Percentiles rank a stretch among this genome's conserved stretches.
These are phyloP conservation scores for Calonectria fujianensis DNA, from an alignment of 2,329 filamentous ascomycete genomes.

Conservation along the genomic window DNA sequence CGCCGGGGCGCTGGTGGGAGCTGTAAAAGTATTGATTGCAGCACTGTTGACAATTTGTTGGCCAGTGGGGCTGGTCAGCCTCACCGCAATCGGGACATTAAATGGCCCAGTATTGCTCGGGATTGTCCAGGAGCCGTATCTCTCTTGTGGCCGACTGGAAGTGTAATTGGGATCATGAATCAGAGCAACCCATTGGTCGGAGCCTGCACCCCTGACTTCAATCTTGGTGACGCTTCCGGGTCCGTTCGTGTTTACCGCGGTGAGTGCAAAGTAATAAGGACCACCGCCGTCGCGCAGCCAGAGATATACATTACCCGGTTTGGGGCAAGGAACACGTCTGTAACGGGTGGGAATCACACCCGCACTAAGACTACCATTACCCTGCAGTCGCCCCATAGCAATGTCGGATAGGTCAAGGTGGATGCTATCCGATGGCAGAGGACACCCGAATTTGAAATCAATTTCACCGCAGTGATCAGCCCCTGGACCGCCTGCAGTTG, in stretches of 20 bases:
- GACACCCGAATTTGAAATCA: slow-evolving; percentile 31
- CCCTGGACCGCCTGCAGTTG: slow-evolving; percentile 23
- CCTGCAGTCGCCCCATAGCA: slow-evolving; percentile 32
- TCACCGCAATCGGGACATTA: slow-evolving; percentile 22
- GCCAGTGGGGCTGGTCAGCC: slow-evolving; percentile 29
- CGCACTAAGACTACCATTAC: slow-evolving; percentile 20
- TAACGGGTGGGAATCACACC: slow-evolving; percentile 34
- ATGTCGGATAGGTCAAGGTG: slow-evolving; percentile 33
- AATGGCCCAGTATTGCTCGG: slow-evolving; percentile 29
- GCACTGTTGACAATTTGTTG: slow-evolving; percentile 33
- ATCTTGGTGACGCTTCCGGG: slow-evolving; percentile 36
- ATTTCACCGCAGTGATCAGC: slow-evolving; percentile 35
- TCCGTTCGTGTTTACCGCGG: slow-evolving; percentile 31
- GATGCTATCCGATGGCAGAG: slow-evolving; percentile 31
- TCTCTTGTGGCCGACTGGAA: slow-evolving; percentile 32
- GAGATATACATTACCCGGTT: slow-evolving; percentile 32
- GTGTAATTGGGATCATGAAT: slow-evolving; percentile 33
- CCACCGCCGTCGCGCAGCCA: slow-evolving; percentile 29
- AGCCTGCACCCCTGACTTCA: slow-evolving; percentile 30
- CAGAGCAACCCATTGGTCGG: slow-evolving; percentile 27
- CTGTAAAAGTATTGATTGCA: slow-evolving; percentile 29
- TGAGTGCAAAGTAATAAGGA: slow-evolving; percentile 30
- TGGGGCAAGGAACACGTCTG: slow-evolving; percentile 27
- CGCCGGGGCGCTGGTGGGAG: slow-evolving; percentile 14
- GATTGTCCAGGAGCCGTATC: slow-evolving; percentile 31